Evolutionary conservation across 2,329 filamentous ascomycete species (phyloP), one percentile per base, ranked within the genome.

Genomic region (Cladosporium oxysporum): DNA sequence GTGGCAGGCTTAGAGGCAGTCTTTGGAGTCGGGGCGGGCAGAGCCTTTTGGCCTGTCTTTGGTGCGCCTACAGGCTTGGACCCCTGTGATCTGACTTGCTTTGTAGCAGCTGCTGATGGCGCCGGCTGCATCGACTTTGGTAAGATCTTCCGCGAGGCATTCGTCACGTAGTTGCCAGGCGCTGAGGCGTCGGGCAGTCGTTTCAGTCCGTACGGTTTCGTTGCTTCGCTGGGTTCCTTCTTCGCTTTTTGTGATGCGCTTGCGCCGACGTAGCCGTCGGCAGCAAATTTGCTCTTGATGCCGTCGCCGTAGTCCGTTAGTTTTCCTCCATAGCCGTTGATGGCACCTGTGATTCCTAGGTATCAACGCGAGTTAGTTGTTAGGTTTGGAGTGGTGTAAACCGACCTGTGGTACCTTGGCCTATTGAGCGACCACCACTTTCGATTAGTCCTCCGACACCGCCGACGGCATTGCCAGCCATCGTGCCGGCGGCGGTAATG

Each of bases 391-490:
- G 63, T 29, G 29, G 33, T 53, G 35, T 55, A 31, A 29, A 70
- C 67, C 53, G 63, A 71, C 69, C 68, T 67, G 68, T 68, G 67
- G 68, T 66, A 77, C 76, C 75, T 69, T 75, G 70, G 60, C 76
- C 76, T 37, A 78, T 69, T 21, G 71, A 67, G 49, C 73, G 70
- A 49, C 76, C 76, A 14, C 71, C 68, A 50, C 70, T 74, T 64
- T 77, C 75, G 29, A 78, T 74, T 61, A 76, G 49, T 29, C 66
- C 70, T 18, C 76, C 76, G 16, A 75, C 74, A 31, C 76, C 74
- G 41, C 74, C 74, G 5, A 79, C 77, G n/a, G 76, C 71, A 64
- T 77, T 77, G 33, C 77, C 77, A 7, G 77, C 77, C 37, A 78
- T 61, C n/a, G 69, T 76, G 37, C 76, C 77, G 28, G 75, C 76